Conservation (phyloP, 352 stramenopile species). For the Phytophthora pisi region DNA sequence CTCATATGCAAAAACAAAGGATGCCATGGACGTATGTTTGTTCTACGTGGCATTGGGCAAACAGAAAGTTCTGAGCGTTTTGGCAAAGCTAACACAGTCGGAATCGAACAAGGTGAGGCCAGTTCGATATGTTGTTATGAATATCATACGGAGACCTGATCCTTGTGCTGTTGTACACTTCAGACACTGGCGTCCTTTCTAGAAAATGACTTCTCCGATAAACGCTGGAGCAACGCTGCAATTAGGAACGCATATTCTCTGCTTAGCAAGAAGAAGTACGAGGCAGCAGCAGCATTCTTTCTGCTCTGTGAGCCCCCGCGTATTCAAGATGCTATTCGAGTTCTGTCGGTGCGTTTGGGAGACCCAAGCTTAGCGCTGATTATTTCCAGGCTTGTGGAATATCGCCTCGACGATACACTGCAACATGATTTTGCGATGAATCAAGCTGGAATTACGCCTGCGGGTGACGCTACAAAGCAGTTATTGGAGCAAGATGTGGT, state of each 20-base stretch:
- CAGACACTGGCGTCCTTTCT: constrained; percentile 80
- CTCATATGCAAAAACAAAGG: constrained; percentile 64
- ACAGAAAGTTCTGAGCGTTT: constrained; percentile 72
- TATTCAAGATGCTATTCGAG: constrained; percentile 91
- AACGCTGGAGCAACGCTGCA: constrained; percentile 85
- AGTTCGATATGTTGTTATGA: background rate
- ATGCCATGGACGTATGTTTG: constrained; percentile 79
- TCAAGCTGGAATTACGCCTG: constrained; percentile 66
- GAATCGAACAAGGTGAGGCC: constrained; percentile 69
- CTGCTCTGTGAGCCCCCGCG: constrained; percentile 92
- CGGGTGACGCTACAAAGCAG: constrained; percentile 51
- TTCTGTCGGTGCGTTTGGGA: constrained; percentile 86
- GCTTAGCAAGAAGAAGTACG: constrained; percentile 93
- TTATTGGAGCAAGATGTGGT: constrained; percentile 76
- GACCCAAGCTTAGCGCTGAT: constrained; percentile 92
- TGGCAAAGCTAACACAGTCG: constrained; percentile 77
- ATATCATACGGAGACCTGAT: background rate
- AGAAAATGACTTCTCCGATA: constrained; percentile 82
- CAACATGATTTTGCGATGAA: constrained; percentile 62
- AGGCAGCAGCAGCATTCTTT: constrained; percentile 92
- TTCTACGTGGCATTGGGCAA: constrained; percentile 83
- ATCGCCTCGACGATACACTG: constrained; percentile 52
- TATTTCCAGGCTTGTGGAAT: constrained; percentile 89
- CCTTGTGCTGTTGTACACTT: constrained; percentile 1
- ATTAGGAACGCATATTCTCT: constrained; percentile 96